Evolutionary conservation across 768 basidiomycete species (phyloP).

Genomic region (Suillus bovinus): DNA sequence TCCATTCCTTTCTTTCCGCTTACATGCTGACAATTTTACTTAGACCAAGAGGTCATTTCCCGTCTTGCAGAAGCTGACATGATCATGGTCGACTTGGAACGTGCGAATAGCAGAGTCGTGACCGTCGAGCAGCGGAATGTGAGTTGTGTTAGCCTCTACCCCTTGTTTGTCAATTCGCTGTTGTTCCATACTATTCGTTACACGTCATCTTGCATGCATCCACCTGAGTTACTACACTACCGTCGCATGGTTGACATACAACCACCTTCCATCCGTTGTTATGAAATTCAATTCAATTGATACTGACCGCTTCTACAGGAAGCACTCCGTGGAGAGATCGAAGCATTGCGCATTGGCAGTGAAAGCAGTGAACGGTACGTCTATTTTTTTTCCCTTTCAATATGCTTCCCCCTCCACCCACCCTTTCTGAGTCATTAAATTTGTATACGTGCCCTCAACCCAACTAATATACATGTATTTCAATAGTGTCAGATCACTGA

Average conservation of each 20-base stretch:
- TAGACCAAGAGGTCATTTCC: constrained; percentile 89
- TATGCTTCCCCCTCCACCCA: not conserved
- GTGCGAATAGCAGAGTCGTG: constrained; percentile 92
- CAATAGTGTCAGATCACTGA: constrained; percentile 66
- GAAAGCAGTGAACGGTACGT: constrained; percentile 68
- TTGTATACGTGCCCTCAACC: too few species aligned
- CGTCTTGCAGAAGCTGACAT: constrained; percentile 92
- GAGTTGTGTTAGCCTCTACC: constrained; percentile 21
- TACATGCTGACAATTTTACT: not conserved
- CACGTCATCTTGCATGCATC: not conserved
- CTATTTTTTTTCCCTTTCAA: not conserved
- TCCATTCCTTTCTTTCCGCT: too few species aligned
- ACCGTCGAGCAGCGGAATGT: constrained; percentile 94
- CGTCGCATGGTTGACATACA: not conserved
- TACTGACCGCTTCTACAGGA: constrained; percentile 54
- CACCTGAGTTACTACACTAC: not conserved
- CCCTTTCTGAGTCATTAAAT: too few species aligned
- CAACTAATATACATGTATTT: too few species aligned
- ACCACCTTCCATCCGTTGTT: not conserved
- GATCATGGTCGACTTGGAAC: constrained; percentile 90
- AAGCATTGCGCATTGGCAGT: constrained; percentile 78
- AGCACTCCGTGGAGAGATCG: constrained; percentile 93
- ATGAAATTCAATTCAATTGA: not conserved
- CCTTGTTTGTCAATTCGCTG: constrained; percentile 22
- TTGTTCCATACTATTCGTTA: not conserved